Base-by-base conservation (phyloP, 495 filamentous ascomycete species). In the Oidiodendron maius region DNA sequence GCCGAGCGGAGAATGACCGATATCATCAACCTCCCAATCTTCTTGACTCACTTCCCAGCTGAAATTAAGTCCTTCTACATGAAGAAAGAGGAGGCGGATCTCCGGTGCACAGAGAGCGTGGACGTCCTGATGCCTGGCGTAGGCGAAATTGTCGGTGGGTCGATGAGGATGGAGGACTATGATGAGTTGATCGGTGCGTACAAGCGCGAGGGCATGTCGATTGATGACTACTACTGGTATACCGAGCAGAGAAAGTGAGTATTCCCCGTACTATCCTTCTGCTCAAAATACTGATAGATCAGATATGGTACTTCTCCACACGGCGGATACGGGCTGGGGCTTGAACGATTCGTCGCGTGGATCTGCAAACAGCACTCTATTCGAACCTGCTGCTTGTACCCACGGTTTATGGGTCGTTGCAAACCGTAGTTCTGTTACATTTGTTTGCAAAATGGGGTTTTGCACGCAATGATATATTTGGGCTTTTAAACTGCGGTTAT, bases 31-130 rank as follows among this genome's bases (percentile, higher is more conserved):
- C 69, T 80, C 47, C 93, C 93, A 28, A 96, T 99, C 66, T 89
- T 99, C 72, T 74, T 99, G 13, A 97, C 91, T 4, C 89, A 95
- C 69, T 99, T 99, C 79, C 93, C 93, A 1, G 84, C 83, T 26
- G 87, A 91, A 67, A 94, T 99, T 77, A 99, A 99, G 78, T 87
- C 93, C 3, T 99, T 99, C 69, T 99, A 99, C 72, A 99, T 99
- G 93, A 88, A 89, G 75, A 94, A 89, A 69, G 93, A 91, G 50
- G 71, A 72, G 11, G 63, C 77, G 13, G 93, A 98, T 61, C 72
- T 70, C 40, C 80, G 91, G n/a, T 87, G 95, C 28, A 99, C 93
- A 1, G 93, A 99, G 76, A 91, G 84, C 53, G 94, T 97, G 1
- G 93, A 99, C 60, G 87, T 89, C 40, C 69, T 99, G 52, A 96